Percentiles rank a stretch among this genome's conserved stretches.
Conservation (phyloP, 305 asterid genomes). For the Rubia occidens region DNA sequence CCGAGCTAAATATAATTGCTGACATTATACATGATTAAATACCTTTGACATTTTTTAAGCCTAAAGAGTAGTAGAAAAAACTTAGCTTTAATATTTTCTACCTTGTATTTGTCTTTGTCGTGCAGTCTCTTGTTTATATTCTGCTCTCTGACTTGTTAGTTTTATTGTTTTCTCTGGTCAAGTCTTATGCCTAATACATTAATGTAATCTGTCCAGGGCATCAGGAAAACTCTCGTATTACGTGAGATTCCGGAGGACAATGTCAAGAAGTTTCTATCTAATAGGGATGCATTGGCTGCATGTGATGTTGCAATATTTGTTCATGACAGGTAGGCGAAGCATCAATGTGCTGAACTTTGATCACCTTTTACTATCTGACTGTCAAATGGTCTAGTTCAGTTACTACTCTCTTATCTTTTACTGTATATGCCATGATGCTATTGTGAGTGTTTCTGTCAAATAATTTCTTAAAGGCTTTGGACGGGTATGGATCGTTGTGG, state of each 20-base stretch:
- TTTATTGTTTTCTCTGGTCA: not conserved
- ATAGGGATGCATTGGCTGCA: conserved; percentile 70
- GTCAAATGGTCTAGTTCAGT: not conserved
- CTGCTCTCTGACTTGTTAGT: not conserved
- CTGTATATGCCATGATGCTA: not conserved
- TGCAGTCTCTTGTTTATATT: not conserved
- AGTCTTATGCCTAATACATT: not conserved
- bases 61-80: not conserved
- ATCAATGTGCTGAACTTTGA: not conserved
- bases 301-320: conserved; percentile 90
- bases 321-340: conserved; percentile 69
- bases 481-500: not conserved
- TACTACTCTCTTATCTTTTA: not conserved
- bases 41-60: not conserved
- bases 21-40: not conserved
- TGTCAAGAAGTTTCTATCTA: conserved; percentile 57
- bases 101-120: not conserved
- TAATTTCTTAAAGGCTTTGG: not conserved
- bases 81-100: not conserved
- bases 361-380: not conserved
- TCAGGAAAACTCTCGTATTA: conserved; percentile 67
- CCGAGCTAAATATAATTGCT: not conserved
- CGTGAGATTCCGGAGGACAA: conserved; percentile 81
- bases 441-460: not conserved
- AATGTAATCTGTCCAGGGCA: conserved; percentile 38